Evolutionary conservation across 306 rosid genomes (phyloP).

Genomic region (Elaeagnus macrophylla): DNA sequence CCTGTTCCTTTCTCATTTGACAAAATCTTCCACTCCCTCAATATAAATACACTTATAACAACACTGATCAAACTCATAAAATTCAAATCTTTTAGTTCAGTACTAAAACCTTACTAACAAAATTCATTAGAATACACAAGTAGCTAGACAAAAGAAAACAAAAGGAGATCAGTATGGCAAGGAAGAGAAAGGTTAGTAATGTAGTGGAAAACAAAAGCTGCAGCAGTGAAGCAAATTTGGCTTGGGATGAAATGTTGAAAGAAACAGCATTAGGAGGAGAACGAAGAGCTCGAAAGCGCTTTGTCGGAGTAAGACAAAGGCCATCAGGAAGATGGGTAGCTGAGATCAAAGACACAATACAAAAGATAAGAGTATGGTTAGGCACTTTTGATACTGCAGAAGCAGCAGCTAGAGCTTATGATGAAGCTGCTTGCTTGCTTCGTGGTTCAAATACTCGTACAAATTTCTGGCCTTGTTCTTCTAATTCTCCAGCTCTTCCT

Average conservation of each 20-base stretch:
- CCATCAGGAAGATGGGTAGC: constrained; percentile 98
- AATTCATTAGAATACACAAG: neutral
- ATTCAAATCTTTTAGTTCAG: neutral
- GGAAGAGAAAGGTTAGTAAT: constrained; percentile 61
- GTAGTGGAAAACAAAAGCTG: constrained; percentile 37
- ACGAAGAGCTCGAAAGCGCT: constrained; percentile 52
- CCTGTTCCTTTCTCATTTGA: constrained; percentile 17
- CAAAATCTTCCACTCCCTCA: constrained; percentile 10
- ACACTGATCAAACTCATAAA: constrained; percentile 17
- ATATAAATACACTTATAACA: constrained; percentile 27
- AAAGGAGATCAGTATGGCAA: constrained; percentile 40
- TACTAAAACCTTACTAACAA: neutral
- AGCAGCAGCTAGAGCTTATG: constrained; percentile 95
- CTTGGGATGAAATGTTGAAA: constrained; percentile 75
- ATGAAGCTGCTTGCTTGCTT: constrained; percentile 93
- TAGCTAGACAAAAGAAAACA: neutral
- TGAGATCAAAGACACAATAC: constrained; percentile 89
- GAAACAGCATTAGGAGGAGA: constrained; percentile 59
- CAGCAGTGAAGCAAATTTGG: constrained; percentile 38
- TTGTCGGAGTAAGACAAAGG: constrained; percentile 84
- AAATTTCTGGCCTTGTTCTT: constrained; percentile 84
- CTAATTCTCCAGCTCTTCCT: constrained; percentile 70
- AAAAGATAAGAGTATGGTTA: constrained; percentile 92
- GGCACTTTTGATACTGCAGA: constrained; percentile 98
- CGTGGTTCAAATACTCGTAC: constrained; percentile 85